Evolutionary conservation across 805 yeast species (phyloP).

Genomic region (Saccharomyces eubayanus): DNA sequence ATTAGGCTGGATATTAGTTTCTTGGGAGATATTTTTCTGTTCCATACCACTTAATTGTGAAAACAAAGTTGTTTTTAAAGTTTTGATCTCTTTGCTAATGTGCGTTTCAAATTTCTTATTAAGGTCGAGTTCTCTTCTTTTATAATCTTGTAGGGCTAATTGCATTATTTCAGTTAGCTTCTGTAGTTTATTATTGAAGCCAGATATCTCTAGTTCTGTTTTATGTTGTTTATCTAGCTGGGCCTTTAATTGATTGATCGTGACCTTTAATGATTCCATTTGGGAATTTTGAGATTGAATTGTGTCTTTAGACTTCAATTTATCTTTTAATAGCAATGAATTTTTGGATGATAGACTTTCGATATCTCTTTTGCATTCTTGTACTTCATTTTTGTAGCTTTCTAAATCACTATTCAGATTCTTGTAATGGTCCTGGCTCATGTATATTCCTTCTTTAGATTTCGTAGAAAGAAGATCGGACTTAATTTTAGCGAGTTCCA

Average conservation of each 20-base stretch:
- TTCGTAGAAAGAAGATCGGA: slow-evolving; percentile 57
- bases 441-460: slow-evolving; percentile 54
- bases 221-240: slow-evolving; percentile 21
- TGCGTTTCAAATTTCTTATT: slow-evolving; percentile 17
- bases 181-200: slow-evolving; percentile 15
- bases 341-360: slow-evolving; percentile 35
- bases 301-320: slow-evolving; percentile 21
- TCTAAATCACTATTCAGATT: slow-evolving; percentile 42
- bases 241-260: slow-evolving; percentile 20
- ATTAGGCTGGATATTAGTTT: slow-evolving; percentile 11
- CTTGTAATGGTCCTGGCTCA: slow-evolving; percentile 53
- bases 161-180: slow-evolving; percentile 16
- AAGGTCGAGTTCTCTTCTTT: slow-evolving; percentile 15
- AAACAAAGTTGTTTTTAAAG: slow-evolving; percentile 12
- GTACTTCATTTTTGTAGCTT: slow-evolving; percentile 41
- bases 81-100: slow-evolving; percentile 17
- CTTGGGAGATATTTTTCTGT: slow-evolving; percentile 1
- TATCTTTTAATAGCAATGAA: slow-evolving; percentile 24
- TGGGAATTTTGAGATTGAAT: slow-evolving; percentile 23
- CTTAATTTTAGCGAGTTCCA: slow-evolving; percentile 41
- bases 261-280: slow-evolving; percentile 18
- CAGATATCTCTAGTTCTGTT: slow-evolving; percentile 22
- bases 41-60: slow-evolving; percentile 11
- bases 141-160: slow-evolving; percentile 13
- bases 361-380: slow-evolving; percentile 38